Conservation (phyloP, 192 early-diverging fungal species). For the Chytriomyces sp. region DNA sequence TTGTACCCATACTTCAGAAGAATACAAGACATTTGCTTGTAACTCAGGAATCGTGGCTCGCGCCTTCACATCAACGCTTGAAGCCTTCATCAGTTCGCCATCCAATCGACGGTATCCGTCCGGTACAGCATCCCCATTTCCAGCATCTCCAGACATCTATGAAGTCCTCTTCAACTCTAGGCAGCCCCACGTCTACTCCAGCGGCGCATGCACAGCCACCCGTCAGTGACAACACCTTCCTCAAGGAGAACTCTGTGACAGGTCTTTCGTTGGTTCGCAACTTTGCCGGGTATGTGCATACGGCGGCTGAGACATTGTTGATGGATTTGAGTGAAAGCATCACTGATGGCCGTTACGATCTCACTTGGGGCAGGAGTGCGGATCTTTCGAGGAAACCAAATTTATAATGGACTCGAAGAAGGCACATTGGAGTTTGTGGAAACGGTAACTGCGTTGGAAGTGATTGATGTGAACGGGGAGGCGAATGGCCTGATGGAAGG, state of each 20-base stretch:
- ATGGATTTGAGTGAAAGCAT: slow-evolving; percentile 1
- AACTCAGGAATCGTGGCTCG: no score
- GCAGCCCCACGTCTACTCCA: no score
- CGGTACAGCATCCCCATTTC: not conserved
- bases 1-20: not conserved
- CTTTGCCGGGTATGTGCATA: not conserved
- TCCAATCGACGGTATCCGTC: no score
- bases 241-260: not conserved
- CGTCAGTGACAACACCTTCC: not conserved
- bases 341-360: not conserved
- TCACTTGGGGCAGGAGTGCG: not conserved
- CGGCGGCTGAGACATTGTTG: not conserved
- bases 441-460: no score
- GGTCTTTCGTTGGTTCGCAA: not conserved
- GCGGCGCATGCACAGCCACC: not conserved
- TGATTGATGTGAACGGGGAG: no score
- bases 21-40: no score
- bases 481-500: no score
- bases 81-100: no score
- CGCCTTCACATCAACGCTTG: not conserved
- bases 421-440: no score
- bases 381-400: not conserved
- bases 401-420: no score
- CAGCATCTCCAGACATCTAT: not conserved
- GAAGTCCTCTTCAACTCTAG: not conserved